phyloP scores from a whole-genome alignment of 73 alveolate genomes.

The Strombidium stylifer region DNA sequence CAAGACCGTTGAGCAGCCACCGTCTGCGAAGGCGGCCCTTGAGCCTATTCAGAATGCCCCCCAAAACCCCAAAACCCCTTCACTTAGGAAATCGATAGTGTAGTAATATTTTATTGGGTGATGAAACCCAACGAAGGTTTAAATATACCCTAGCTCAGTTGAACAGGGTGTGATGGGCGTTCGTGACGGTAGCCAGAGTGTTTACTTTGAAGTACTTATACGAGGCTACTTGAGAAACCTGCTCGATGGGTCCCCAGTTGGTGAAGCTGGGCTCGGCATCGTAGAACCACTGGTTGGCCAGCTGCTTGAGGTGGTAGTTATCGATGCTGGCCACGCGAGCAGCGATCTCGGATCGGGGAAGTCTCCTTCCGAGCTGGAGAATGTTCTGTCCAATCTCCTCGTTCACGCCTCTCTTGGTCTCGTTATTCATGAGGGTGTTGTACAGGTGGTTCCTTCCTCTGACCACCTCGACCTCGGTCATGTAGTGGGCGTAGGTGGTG shows the following conservation, averaged over 20 bases:
- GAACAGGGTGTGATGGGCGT: slow-evolving; percentile 46
- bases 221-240: slow-evolving; percentile 41
- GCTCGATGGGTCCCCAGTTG: slow-evolving; percentile 64
- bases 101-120: no score
- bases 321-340: slow-evolving; percentile 69
- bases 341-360: slow-evolving; percentile 80
- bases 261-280: slow-evolving; percentile 66
- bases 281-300: slow-evolving; percentile 42
- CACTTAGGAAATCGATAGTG: no score
- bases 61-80: no score
- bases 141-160: slow-evolving; percentile 10
- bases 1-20: no score
- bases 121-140: no score
- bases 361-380: slow-evolving; percentile 71
- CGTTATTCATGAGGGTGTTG: slow-evolving; percentile 58
- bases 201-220: slow-evolving; percentile 51
- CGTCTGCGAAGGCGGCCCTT: no score
- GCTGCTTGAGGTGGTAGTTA: slow-evolving; percentile 37
- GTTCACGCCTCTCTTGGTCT: slow-evolving; percentile 49
- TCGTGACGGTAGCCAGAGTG: slow-evolving; percentile 48
- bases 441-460: slow-evolving; percentile 76
- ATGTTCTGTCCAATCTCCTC: slow-evolving; percentile 50
- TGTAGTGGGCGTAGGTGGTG: slow-evolving; percentile 47
- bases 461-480: slow-evolving; percentile 69
- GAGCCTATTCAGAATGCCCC: no score